Base-by-base conservation (phyloP, 441 rosid species). In the Cnidoscolus chayamansa region DNA sequence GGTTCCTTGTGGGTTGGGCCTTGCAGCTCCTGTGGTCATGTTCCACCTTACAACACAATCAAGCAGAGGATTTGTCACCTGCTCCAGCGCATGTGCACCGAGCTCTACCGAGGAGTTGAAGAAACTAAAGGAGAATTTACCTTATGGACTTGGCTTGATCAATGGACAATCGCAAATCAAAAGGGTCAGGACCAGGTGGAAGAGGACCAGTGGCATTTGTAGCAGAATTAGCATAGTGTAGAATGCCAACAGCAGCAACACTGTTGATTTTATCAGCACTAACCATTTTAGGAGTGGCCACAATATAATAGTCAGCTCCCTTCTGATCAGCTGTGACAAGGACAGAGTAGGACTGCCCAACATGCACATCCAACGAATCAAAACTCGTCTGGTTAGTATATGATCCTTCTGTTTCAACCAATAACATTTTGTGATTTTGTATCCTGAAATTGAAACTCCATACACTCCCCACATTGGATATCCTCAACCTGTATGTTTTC, bases 1-100 rank as follows among this genome's bases (percentile, higher is more conserved):
- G 2, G 89, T 77, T 71, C 98, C 95, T 77, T 90, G 98, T 7
- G 90, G 92, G 58, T 93, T 88, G 2, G 92, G 86, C 88, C 97
- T 89, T 3, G 96, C 92, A 9, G 94, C 93, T 55, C 98, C 96
- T 19, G 91, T 65, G 0, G 85, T 80, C 76, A 90, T 0, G 72
- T 93, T 92, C 90, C 84, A 85, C 81, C 96, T 91, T 12, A 3
- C n/a, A 31, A 32, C 16, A 25, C 8, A 1, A 31, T 12, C 30
- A 30, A 15, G n/a, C 40, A 3, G 12, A 25, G 64, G 37, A 32
- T 30, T 32, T 3, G 25, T 25, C 25, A 25, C 25, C 25, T 25
- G 25, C 25, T 25, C 25, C 25, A 25, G 25, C 25, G 25, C 25
- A 25, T 25, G 25, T 25, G 25, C 25, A 25, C 25, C 25, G 25